Evolutionary conservation across 331 rosid genomes (phyloP).

Genomic region (Pyracantha coccinea): DNA sequence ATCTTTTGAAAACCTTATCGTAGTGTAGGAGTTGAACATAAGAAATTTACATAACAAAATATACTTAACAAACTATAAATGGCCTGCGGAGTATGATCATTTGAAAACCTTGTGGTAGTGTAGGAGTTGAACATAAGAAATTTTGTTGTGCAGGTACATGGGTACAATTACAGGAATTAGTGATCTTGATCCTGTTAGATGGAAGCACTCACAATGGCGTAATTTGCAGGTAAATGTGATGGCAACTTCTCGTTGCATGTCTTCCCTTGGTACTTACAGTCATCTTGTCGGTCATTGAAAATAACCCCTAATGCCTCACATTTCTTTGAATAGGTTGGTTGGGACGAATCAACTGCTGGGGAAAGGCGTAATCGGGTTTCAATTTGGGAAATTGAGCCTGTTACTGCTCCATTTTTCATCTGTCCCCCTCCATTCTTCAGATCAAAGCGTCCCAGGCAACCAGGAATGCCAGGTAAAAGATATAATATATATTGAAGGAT

Average conservation of each 20-base stretch:
- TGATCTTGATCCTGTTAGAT: slow-evolving; percentile 85
- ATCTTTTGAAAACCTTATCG: no score
- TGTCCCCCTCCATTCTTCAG: slow-evolving; percentile 90
- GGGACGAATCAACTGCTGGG: slow-evolving; percentile 98
- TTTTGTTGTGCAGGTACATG: slow-evolving; percentile 65
- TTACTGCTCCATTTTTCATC: slow-evolving; percentile 91
- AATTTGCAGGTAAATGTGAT: slow-evolving; percentile 67
- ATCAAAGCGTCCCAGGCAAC: slow-evolving; percentile 81
- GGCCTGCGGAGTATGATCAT: no score
- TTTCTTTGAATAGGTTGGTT: slow-evolving; percentile 64
- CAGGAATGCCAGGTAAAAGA: slow-evolving; percentile 80
- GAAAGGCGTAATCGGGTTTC: slow-evolving; percentile 89
- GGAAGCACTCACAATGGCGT: slow-evolving; percentile 98
- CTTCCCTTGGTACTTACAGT: not conserved
- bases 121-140: not conserved
- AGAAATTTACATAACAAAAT: no score
- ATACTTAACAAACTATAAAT: no score
- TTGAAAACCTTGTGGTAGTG: not conserved
- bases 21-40: no score
- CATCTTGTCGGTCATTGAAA: not conserved
- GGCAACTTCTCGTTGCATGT: not conserved
- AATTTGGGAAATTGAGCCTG: slow-evolving; percentile 99
- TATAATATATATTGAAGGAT: not conserved
- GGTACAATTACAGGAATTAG: slow-evolving; percentile 91
- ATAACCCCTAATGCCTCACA: not conserved